These are phyloP conservation scores for Cyberlindnera maclurae DNA, from an alignment of 805 yeast genomes.

Conservation along the genomic window DNA sequence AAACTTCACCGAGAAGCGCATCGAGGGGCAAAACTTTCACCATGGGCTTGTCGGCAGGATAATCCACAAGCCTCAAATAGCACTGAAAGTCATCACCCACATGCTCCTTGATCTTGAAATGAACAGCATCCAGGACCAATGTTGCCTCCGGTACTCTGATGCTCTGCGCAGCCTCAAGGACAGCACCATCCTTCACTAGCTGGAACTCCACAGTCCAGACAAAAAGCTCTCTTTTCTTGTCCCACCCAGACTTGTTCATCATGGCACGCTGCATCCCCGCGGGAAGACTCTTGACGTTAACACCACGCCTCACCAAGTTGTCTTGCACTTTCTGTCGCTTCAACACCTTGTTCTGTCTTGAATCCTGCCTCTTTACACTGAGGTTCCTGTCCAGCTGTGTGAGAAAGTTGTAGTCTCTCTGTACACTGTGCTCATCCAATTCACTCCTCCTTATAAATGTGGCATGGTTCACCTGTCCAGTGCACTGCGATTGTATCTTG, in stretches of 20 bases:
- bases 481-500: constrained; percentile 53
- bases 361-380: constrained; percentile 50
- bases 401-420: constrained; percentile 79
- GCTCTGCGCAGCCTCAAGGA: constrained; percentile 29
- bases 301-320: constrained; percentile 45
- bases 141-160: constrained; percentile 30
- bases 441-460: constrained; percentile 44
- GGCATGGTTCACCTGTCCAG: constrained; percentile 59
- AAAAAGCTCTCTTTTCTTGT: constrained; percentile 50
- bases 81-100: constrained; percentile 8
- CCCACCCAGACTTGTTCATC: constrained; percentile 64
- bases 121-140: constrained; percentile 24
- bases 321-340: constrained; percentile 18
- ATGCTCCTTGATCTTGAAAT: constrained; percentile 19
- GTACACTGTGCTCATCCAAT: constrained; percentile 37
- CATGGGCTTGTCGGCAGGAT: constrained; percentile 27
- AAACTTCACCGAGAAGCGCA: constrained; percentile 36
- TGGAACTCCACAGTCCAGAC: constrained; percentile 82
- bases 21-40: constrained; percentile 32
- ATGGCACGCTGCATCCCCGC: constrained; percentile 65
- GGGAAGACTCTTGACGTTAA: constrained; percentile 55
- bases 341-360: constrained; percentile 36
- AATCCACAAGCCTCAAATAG: constrained; percentile 27
- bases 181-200: constrained; percentile 28
- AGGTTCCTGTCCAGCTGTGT: constrained; percentile 52